Percentiles rank a stretch among this genome's conserved stretches.
Conservation (phyloP, 768 basidiomycete species). For the Tulasnella sp. region DNA sequence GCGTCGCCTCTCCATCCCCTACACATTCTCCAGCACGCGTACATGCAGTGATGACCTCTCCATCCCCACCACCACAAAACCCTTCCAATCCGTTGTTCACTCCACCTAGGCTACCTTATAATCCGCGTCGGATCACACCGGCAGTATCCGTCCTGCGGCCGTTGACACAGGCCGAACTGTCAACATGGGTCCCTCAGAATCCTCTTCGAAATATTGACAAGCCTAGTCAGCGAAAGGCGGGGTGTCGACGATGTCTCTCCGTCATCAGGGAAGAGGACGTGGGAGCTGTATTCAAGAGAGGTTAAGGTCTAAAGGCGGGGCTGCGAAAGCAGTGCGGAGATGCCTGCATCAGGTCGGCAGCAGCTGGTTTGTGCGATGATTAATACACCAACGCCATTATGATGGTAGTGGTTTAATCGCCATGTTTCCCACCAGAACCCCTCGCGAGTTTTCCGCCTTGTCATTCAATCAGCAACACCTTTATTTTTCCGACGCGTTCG, state of each 20-base stretch:
- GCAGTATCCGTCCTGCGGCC: conserved; percentile 54
- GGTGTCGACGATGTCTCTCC: background rate
- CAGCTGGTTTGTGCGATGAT: no score
- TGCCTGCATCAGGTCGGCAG: no score
- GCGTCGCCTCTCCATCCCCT: conserved; percentile 12
- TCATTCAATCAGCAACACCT: no score
- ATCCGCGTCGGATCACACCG: conserved; percentile 52
- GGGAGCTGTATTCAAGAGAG: no score
- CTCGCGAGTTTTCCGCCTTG: no score
- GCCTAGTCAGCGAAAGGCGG: background rate
- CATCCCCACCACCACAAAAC: conserved; percentile 27
- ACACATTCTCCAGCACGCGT: conserved; percentile 17
- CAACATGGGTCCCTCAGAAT: conserved; percentile 27
- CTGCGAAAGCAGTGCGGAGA: no score
- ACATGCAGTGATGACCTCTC: conserved; percentile 13
- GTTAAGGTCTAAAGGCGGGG: no score
- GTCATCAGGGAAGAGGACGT: conserved; percentile 34
- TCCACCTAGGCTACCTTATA: conserved; percentile 45
- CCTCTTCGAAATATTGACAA: conserved; percentile 5
- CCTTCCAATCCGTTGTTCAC: conserved; percentile 22
- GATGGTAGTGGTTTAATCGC: no score
- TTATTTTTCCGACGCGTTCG: no score
- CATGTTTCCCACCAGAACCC: no score
- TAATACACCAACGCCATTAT: no score
- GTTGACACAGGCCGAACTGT: conserved; percentile 51